Conservation (phyloP, 805 yeast genomes). For the Starmerella apis region DNA sequence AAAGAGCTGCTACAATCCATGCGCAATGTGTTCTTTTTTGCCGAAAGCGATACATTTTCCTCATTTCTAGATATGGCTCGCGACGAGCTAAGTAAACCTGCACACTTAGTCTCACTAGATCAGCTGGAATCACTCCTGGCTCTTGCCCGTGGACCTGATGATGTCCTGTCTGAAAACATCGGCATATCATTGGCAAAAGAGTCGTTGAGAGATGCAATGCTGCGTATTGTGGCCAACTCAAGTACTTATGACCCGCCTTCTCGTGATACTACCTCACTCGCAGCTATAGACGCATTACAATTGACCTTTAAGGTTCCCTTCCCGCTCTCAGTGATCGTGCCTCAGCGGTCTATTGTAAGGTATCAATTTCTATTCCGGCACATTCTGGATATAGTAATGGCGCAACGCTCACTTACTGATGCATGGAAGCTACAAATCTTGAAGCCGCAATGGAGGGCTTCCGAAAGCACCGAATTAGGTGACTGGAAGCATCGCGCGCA, state of each 20-base stretch:
- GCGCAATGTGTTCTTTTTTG: conserved; percentile 44
- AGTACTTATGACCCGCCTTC: background rate
- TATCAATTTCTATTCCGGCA: conserved; percentile 74
- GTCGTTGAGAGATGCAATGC: conserved; percentile 25
- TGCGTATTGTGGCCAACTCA: conserved; percentile 4
- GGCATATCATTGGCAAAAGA: conserved; percentile 33
- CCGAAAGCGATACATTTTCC: conserved; percentile 43
- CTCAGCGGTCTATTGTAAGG: conserved; percentile 59
- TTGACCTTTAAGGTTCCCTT: conserved; percentile 52
- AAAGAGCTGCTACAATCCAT: conserved; percentile 39
- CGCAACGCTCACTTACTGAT: conserved; percentile 31
- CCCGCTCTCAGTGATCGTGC: conserved; percentile 69
- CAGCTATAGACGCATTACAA: conserved; percentile 32
- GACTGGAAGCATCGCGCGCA: conserved; percentile 21
- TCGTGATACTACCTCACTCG: conserved; percentile 7
- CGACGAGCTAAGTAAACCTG: conserved; percentile 43
- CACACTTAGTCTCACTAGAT: conserved; percentile 26
- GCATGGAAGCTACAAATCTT: conserved; percentile 7
- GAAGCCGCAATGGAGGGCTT: conserved; percentile 2
- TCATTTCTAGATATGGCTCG: conserved; percentile 43
- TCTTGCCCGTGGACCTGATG: conserved; percentile 27
- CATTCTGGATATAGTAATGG: conserved; percentile 39
- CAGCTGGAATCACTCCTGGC: conserved; percentile 32
- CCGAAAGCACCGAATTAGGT: conserved; percentile 14
- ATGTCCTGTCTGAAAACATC: conserved; percentile 21